Percentiles rank a stretch among this genome's conserved stretches.
Evolutionary conservation across 2,329 filamentous ascomycete species (phyloP).

Genomic region (Coniochaeta pulveracea): DNA sequence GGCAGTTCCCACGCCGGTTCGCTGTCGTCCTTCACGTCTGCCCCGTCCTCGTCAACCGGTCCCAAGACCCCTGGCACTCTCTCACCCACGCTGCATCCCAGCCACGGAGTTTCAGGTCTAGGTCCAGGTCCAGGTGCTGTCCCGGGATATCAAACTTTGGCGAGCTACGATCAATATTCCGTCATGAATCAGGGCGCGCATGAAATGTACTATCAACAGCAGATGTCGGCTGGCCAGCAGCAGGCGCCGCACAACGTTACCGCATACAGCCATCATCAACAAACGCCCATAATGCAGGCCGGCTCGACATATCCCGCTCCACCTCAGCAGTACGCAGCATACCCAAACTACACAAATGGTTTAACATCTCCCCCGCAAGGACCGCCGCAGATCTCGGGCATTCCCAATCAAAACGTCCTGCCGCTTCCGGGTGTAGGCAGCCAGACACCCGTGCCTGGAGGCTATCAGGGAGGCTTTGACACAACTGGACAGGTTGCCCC

Average conservation of each 20-base stretch:
- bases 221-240: conserved; percentile 68
- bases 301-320: conserved; percentile 54
- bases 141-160: conserved; percentile 25
- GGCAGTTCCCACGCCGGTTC: conserved; percentile 33
- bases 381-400: conserved; percentile 57
- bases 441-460: conserved; percentile 35
- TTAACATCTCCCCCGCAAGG: conserved; percentile 68
- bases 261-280: conserved; percentile 64
- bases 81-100: conserved; percentile 54
- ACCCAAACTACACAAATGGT: conserved; percentile 67
- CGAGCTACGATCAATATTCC: conserved; percentile 31
- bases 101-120: conserved; percentile 29
- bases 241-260: conserved; percentile 68
- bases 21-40: conserved; percentile 42
- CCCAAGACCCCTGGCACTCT: conserved; percentile 53
- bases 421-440: conserved; percentile 52
- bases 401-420: conserved; percentile 56
- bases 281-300: conserved; percentile 65
- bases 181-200: conserved; percentile 74
- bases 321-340: conserved; percentile 45
- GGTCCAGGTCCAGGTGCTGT: too few relatives aligned
- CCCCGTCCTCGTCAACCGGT: conserved; percentile 42
- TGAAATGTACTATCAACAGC: conserved; percentile 77
- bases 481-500: conserved; percentile 88
- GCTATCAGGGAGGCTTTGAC: conserved; percentile 53